Evolutionary conservation across 2,329 filamentous ascomycete species (phyloP), one percentile per base, ranked within the genome.

Genomic region (Stromatinia cepivora): DNA sequence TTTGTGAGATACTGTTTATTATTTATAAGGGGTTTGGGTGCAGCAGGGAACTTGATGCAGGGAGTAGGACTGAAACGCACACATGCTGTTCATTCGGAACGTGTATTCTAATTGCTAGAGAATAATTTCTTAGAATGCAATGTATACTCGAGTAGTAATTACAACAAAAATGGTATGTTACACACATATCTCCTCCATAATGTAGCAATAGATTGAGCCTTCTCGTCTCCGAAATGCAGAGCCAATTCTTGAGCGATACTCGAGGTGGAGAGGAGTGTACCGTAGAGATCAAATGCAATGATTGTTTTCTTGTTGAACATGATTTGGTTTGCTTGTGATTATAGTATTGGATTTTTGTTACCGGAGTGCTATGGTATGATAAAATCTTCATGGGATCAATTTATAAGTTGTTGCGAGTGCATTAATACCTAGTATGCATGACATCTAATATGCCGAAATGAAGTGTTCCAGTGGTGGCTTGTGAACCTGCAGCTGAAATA

Each of bases 211-310:
- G 79, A 78, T 34, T 82, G 79, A 3, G 88, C 87, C 72, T 85
- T 84, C 7, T 87, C 85, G 42, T 85, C 77, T 9, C 85, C 88
- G 74, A 88, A 88, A 69, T 88, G 79, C 45, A 81, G 79, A 22
- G 84, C 83, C 17, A 93, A 80, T 70, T 88, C 82, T 48, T 83
- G 79, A 9, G 85, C 84, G 71, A 93, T 91, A 42, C 88, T 91
- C 56, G 87, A 86, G 1, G 90, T 92, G 13, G 89, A 92, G 8
- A 93, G 82, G 13, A 94, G 79, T 2, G 90, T 93, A 67, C 90
- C 91, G 78, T 93, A 93, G 2, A 92, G 82, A 75, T 94, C 91
- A 72, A 94, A 92, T 1, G 89, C 90, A 67, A 93, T 82, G 59
- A 89, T 80, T 22, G 77, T 80, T 57, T 79, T 81, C 69, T 72